A percentile compares a stretch with the other conserved stretches of the same genome.
These are phyloP conservation scores for Hygrophoropsis aurantiaca DNA, from an alignment of 768 basidiomycete genomes.

Conservation along the genomic window DNA sequence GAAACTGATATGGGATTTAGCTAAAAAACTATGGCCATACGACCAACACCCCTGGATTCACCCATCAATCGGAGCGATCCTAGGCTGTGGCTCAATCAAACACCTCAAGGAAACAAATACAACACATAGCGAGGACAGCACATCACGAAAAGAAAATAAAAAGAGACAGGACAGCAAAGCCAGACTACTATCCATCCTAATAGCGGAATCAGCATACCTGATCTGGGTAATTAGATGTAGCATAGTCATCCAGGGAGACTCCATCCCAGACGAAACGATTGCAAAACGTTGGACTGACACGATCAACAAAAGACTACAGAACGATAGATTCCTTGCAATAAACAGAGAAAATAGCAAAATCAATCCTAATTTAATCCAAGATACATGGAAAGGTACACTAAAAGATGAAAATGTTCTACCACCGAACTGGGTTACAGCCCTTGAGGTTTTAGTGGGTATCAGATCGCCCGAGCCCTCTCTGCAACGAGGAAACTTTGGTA, in stretches of 20 bases:
- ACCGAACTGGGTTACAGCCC: slow-evolving; percentile 17
- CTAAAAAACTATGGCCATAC: slow-evolving; percentile 15
- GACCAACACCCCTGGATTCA: slow-evolving; percentile 8
- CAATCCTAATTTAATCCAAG: too few species aligned
- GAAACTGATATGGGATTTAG: slow-evolving; percentile 19
- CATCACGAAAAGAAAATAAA: neutral
- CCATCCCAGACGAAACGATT: neutral
- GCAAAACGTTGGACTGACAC: too few species aligned
- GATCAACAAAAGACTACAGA: too few species aligned
- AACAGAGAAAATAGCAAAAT: too few species aligned
- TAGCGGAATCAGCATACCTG: slow-evolving; percentile 27
- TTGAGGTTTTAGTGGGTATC: slow-evolving; percentile 36
- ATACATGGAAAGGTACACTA: slow-evolving; percentile 14
- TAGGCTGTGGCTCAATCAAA: slow-evolving; percentile 10
- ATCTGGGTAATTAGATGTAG: slow-evolving; percentile 30
- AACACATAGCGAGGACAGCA: too few species aligned
- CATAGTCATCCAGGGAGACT: slow-evolving; percentile 13
- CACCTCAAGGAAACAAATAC: too few species aligned
- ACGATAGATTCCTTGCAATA: too few species aligned
- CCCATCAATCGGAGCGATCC: slow-evolving; percentile 13
- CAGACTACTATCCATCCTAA: slow-evolving; percentile 20
- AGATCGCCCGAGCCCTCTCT: slow-evolving; percentile 1
- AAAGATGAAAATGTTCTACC: slow-evolving; percentile 11
- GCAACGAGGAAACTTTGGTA: neutral
- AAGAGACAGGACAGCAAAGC: slow-evolving; percentile 1